Base-by-base conservation (phyloP, 2,329 filamentous ascomycete species). In the Elsinoe ampelina region DNA sequence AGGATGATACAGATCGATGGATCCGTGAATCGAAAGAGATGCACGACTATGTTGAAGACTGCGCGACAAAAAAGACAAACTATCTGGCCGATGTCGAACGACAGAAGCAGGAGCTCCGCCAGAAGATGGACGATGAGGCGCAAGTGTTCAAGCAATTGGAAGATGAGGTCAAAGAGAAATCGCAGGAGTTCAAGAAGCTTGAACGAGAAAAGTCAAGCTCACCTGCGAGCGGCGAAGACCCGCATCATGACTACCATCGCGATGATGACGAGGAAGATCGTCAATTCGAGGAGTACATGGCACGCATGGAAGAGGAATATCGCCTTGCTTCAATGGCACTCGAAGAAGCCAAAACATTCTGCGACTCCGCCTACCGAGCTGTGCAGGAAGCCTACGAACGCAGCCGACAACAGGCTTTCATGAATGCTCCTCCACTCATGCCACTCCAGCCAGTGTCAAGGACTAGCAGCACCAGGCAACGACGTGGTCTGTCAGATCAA, bases 101-200 rank as follows among this genome's bases (percentile, higher is more conserved):
- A 30, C 68, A 75, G 55, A 71, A 76, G 55, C 66, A 73, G 54
- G 64, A 64, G 3, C 60, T 75, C 32, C 74, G 72, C 19, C 67
- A 68, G 13, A 71, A 71, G 58, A 69, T 72, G 42, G 67, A 66
- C 2, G 70, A 73, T 36, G 73, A 77, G 62, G 63, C 70, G 3
- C 67, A 71, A 20, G 63, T 73, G 11, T 78, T 83, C 70, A 83
- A 79, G 35, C 73, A 79, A 34, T 74, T 92, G 52, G 88, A 93
- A 67, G 80, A 86, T 7, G 84, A 88, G 60, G 78, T 93, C 26
- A 85, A 83, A 62, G 80, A 87, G 59, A 87, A 85, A 63, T 80
- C 82, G n/a, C 75, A 76, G 20, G 81, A 85, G 61, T 81, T 92
- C 61, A 88, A 89, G 67, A 79, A 84, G 54, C 77, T 90, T 22